Evolutionary conservation across 805 yeast species (phyloP), one percentile per base, ranked within the genome.

Genomic region (Hanseniaspora meyeri): DNA sequence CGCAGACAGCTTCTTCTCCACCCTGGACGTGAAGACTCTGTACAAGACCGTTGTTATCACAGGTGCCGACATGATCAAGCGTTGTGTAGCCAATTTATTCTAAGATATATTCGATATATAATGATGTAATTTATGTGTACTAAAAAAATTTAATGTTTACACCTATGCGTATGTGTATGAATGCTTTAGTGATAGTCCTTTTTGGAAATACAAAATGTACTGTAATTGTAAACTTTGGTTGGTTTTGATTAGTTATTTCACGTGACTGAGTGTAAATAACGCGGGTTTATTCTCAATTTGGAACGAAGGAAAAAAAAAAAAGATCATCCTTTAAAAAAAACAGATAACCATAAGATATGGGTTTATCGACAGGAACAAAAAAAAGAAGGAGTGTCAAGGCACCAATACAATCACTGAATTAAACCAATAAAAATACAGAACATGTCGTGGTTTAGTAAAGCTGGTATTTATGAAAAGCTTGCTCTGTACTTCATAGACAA

Each of bases 11-110:
- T 65, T 85, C 58, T 77, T 83, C 54, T 83, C 95, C 43, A 93
- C 97, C 16, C 69, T 90, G 63, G 98, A 93, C 68, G 68, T 82
- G 59, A 69, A 74, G 62, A 81, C 95, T 29, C 75, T 91, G 59
- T 70, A 68, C 59, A 77, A 79, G 66, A 93, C 97, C 8, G 79
- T 76, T 40, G 79, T 77, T 61, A 76, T 84, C 60, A 88, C 96
- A 14, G 98, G 78, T 27, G 74, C 71, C 62, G 89, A 87, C 65
- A 93, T 90, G 95, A 61, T 74, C 49, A 76, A 73, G 65, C 83
- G 88, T 69, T 71, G 87, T 64, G 49, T 45, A 29, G 40, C 32
- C 2, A 45, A 19, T 34, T 17, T 46, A 6, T 17, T 19, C 11
- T 46, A 46, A 17, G 27, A 45, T 45, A 5, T n/a, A 4, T 17